Conservation (phyloP, 169 alveolate species). For the Toxoplasma gondii region DNA sequence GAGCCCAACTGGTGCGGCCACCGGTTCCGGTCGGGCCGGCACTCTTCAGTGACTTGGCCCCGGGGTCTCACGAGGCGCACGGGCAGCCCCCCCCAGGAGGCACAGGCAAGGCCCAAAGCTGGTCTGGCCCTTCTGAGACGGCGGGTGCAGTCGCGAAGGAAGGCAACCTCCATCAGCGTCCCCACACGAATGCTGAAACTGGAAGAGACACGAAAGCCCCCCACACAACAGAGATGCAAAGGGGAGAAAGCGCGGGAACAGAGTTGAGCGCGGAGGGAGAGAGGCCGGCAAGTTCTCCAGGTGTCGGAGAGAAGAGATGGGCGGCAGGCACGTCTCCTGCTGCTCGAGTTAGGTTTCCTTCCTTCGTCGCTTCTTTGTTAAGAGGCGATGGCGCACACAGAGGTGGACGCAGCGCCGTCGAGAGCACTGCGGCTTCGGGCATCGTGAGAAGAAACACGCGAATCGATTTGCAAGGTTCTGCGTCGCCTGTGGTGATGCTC, state of each 20-base stretch:
- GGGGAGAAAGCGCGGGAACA: background rate
- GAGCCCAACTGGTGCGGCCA: background rate
- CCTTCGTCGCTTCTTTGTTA: too few relatives aligned
- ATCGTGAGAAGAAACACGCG: background rate
- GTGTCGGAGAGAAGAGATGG: background rate
- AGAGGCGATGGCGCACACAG: background rate
- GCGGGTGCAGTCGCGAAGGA: too few relatives aligned
- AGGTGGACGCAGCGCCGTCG: background rate
- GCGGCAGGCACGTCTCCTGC: background rate
- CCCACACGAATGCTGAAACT: too few relatives aligned
- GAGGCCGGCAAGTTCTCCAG: background rate
- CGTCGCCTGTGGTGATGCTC: constrained; percentile 6
- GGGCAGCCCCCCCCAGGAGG: too few relatives aligned
- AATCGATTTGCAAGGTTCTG: background rate
- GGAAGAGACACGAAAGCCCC: too few relatives aligned
- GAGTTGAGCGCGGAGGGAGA: background rate
- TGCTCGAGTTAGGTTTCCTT: background rate
- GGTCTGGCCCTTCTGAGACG: too few relatives aligned
- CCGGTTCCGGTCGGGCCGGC: background rate
- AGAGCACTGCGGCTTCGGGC: background rate
- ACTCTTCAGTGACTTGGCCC: background rate
- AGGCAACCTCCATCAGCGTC: too few relatives aligned
- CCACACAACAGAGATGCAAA: too few relatives aligned
- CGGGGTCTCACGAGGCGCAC: background rate
- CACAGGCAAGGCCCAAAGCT: too few relatives aligned